phyloP scores from a whole-genome alignment of 192 early-diverging fungal genomes.

The Rhizoclosmatium sp. region DNA sequence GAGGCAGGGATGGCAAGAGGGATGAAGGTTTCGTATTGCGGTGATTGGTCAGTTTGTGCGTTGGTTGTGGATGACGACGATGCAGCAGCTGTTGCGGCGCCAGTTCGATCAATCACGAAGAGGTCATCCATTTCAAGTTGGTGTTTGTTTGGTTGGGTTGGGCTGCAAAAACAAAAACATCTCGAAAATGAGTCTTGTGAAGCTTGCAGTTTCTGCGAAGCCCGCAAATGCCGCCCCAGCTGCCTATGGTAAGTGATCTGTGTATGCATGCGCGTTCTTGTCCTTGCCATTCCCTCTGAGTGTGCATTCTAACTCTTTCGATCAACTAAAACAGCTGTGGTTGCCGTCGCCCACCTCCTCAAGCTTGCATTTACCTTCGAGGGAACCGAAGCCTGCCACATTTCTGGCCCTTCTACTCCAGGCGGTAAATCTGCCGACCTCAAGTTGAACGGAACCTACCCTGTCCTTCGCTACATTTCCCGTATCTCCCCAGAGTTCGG shows the following conservation, averaged over 20 bases:
- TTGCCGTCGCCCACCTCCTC: conserved; percentile 33
- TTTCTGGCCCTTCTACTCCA: neutral
- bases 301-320: neutral
- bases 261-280: neutral
- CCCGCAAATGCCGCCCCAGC: conserved; percentile 5
- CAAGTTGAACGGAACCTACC: conserved; percentile 33
- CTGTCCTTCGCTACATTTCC: conserved; percentile 41
- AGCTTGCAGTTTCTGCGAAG: conserved; percentile 19
- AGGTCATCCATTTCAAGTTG: conserved; percentile 10
- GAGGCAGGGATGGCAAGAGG: neutral
- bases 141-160: neutral
- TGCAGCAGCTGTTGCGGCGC: neutral
- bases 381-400: neutral
- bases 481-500: conserved; percentile 6
- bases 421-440: neutral
- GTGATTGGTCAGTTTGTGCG: neutral
- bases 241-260: conserved; percentile 23
- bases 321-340: conserved; percentile 24
- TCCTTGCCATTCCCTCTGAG: neutral
- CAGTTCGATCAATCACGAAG: conserved; percentile 15
- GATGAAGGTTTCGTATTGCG: neutral
- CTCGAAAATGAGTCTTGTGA: neutral
- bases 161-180: neutral
- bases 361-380: conserved; percentile 28
- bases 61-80: neutral